Base-by-base conservation (phyloP, 345 rosid species). In the Raphanus raphanistrum region DNA sequence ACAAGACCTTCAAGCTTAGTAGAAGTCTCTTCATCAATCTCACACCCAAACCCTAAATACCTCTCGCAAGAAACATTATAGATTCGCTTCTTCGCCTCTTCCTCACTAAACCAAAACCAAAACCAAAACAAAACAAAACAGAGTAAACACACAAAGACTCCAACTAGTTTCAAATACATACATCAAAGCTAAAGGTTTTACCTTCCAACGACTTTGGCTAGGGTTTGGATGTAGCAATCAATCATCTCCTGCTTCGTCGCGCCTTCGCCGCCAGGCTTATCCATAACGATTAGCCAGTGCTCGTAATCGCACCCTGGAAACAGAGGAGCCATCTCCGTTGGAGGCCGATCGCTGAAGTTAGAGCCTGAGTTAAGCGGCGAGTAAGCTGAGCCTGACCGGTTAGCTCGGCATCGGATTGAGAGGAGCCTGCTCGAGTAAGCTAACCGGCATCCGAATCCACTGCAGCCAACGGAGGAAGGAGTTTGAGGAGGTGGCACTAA, bases 261-360 rank as follows among this genome's bases (percentile, higher is more conserved):
- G 0, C 87, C 90, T 63, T 93, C 97, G 0, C 97, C 96, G 4
- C 98, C 96, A 10, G 97, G 96, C 81, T 93, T 91, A 65, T 96
- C 97, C 90, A 93, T 96, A 25, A 96, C 93, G 45, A 91, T 95
- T 31, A 95, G 98, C 98, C 98, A 95, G 83, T 93, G 99, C 78
- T 90, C 84, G 64, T 93, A 96, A 58, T 96, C 99, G 63, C 98
- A 93, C 0, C 98, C 98, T 0, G 97, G 94, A 63, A 96, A 96
- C 57, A 93, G 89, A 9, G 97, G 97, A 1, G 96, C 89, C 98
- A 92, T 93, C 76, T 96, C 98, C 33, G 90, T 93, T 31, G 98
- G 97, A 2, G 97, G 98, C 5, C 98, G 87, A 84, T 96, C 96
- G 68, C 97, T 91, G 81, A 88, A 90, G 84, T 90, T 93, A 6